These are phyloP conservation scores for Camellia oleifera DNA, from an alignment of 179 eudicot genomes.

Conservation along the genomic window DNA sequence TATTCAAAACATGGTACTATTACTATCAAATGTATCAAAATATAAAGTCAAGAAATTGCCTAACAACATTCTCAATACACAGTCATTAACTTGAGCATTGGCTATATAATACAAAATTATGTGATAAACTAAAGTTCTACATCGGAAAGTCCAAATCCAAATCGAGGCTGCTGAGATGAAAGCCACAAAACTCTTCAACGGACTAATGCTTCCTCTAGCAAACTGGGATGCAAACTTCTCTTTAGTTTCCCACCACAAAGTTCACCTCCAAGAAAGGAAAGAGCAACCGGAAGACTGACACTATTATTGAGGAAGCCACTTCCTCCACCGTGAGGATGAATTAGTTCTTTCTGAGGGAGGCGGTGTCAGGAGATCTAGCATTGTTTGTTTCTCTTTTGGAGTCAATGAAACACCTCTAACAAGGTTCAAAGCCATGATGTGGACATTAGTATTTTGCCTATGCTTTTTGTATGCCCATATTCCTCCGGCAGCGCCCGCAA, in stretches of 20 bases:
- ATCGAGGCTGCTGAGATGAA: background rate
- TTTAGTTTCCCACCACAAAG: background rate
- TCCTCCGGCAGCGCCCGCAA: slow-evolving; percentile 85
- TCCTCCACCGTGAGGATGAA: slow-evolving; percentile 59
- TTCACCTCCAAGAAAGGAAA: background rate
- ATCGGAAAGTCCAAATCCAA: background rate
- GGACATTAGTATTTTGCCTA: slow-evolving; percentile 76
- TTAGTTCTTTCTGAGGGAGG: slow-evolving; percentile 43
- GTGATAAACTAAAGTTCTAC: too few relatives aligned
- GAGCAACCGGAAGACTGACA: background rate
- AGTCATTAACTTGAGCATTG: background rate
- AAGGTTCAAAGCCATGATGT: slow-evolving; percentile 84
- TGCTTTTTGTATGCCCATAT: slow-evolving; percentile 87
- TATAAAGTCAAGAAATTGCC: background rate
- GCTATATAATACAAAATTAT: background rate
- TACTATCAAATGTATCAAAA: background rate
- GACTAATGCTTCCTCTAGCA: background rate
- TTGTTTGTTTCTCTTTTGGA: slow-evolving; percentile 83
- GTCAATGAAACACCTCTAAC: slow-evolving; percentile 86
- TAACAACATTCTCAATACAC: background rate
- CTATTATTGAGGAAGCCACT: slow-evolving; percentile 24
- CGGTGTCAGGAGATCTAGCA: slow-evolving; percentile 88
- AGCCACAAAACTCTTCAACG: background rate
- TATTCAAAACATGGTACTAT: too few relatives aligned
- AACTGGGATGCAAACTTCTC: background rate